A percentile compares a stretch with the other conserved stretches of the same genome.
These are phyloP conservation scores for Botrytis galanthina DNA, from an alignment of 2,329 filamentous ascomycete genomes.

Conservation along the genomic window DNA sequence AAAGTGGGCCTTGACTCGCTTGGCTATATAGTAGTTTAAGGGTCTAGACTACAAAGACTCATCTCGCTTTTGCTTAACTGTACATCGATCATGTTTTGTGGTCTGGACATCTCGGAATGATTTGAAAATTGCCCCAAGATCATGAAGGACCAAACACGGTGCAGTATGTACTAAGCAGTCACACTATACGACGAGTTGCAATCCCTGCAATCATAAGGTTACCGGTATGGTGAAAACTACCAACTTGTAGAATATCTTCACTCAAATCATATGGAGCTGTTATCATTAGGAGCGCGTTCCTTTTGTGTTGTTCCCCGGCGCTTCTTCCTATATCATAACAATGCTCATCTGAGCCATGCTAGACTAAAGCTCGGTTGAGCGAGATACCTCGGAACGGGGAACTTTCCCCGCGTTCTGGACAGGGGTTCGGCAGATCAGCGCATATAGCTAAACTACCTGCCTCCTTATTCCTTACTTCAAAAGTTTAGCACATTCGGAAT, in stretches of 20 bases:
- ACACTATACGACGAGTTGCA: no score
- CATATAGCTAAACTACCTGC: neutral
- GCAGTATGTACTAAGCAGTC: no score
- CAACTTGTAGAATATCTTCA: neutral
- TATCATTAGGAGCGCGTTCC: neutral
- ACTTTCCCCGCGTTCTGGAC: neutral
- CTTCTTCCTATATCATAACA: neutral
- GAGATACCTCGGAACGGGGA: neutral
- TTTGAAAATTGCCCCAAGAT: no score
- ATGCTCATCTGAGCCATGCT: neutral
- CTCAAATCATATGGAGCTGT: neutral
- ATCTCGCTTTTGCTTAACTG: no score
- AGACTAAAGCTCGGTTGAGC: neutral
- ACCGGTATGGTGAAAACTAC: neutral
- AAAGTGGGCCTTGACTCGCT: neutral
- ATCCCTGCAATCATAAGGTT: neutral
- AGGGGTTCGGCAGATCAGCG: neutral
- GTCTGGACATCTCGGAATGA: no score
- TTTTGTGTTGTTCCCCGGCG: neutral
- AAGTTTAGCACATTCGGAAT: neutral
- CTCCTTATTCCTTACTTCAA: neutral
- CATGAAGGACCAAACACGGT: no score
- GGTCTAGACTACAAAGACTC: neutral
- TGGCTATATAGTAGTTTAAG: neutral
- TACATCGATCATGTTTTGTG: no score